Evolutionary conservation across 2,329 filamentous ascomycete genomes (phyloP).

Genomic region (Penicillium expansum): DNA sequence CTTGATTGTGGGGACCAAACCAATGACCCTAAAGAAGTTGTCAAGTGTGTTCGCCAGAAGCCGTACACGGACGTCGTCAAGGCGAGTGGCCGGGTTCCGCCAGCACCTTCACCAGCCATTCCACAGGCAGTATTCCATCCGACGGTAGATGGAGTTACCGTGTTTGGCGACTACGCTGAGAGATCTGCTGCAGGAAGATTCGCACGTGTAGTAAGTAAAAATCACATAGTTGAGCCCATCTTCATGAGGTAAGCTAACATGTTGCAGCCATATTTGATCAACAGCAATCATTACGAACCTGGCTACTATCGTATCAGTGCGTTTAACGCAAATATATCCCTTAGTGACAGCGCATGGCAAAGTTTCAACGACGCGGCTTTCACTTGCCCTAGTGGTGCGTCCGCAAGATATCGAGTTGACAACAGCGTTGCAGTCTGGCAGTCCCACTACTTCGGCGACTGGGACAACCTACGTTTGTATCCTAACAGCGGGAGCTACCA

Average conservation of each 20-base stretch:
- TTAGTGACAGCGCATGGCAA: conserved; percentile 39
- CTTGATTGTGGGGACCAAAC: conserved; percentile 39
- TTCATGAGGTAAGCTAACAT: background rate
- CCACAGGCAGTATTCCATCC: conserved; percentile 43
- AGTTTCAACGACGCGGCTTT: conserved; percentile 48
- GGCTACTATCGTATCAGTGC: conserved; percentile 50
- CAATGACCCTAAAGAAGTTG: conserved; percentile 24
- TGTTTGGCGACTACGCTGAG: conserved; percentile 44
- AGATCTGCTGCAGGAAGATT: conserved; percentile 39
- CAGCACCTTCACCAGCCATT: conserved; percentile 29
- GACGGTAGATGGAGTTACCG: conserved; percentile 39
- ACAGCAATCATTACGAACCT: conserved; percentile 49
- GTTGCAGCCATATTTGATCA: conserved; percentile 41
- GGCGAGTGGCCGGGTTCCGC: conserved; percentile 38
- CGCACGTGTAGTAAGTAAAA: conserved; percentile 32
- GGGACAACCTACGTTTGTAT: conserved; percentile 49
- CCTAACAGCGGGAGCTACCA: conserved; percentile 51
- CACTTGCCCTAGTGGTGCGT: conserved; percentile 46
- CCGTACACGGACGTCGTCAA: conserved; percentile 39
- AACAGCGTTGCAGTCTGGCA: conserved; percentile 44
- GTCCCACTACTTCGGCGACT: conserved; percentile 52
- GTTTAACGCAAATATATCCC: conserved; percentile 39
- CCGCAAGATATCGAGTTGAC: conserved; percentile 36
- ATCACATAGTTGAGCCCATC: too few relatives aligned
- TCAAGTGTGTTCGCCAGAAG: conserved; percentile 42